These are phyloP conservation scores for Chalara sp. DNA, from an alignment of 2,329 filamentous ascomycete species.

Conservation along the genomic window DNA sequence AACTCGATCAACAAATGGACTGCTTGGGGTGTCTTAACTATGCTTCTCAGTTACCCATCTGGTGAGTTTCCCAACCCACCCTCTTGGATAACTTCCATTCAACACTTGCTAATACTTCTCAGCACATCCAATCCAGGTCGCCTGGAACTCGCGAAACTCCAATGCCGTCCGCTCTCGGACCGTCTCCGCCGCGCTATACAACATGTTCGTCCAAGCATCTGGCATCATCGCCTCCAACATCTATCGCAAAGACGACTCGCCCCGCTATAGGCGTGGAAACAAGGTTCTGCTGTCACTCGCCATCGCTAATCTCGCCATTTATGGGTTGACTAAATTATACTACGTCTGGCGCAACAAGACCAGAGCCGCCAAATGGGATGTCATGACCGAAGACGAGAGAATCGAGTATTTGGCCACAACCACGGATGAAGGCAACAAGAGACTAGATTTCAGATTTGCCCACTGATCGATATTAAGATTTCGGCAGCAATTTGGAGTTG, in stretches of 20 bases:
- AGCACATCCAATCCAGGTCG: slow-evolving; percentile 41
- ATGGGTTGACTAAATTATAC: slow-evolving; percentile 37
- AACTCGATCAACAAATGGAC: slow-evolving; percentile 12
- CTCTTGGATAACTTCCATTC: not conserved
- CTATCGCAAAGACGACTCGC: slow-evolving; percentile 40
- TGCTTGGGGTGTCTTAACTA: slow-evolving; percentile 9
- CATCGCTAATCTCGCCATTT: slow-evolving; percentile 36
- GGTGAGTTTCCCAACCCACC: not conserved
- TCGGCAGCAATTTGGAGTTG: too few relatives aligned
- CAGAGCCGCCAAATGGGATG: slow-evolving; percentile 33
- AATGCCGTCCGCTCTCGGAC: slow-evolving; percentile 55
- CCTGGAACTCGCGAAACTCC: slow-evolving; percentile 47
- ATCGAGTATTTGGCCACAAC: slow-evolving; percentile 33
- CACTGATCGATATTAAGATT: not conserved
- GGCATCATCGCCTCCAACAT: slow-evolving; percentile 27
- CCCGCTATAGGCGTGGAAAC: slow-evolving; percentile 48
- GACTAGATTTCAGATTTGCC: slow-evolving; percentile 4
- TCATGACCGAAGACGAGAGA: slow-evolving; percentile 36
- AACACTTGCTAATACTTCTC: not conserved
- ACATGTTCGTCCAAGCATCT: slow-evolving; percentile 41
- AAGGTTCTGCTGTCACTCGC: slow-evolving; percentile 42
- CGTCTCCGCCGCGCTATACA: slow-evolving; percentile 56
- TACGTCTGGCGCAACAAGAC: slow-evolving; percentile 36
- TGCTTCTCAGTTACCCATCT: slow-evolving; percentile 4
- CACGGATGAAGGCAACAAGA: slow-evolving; percentile 4